A percentile compares a stretch with the other conserved stretches of the same genome.
These are phyloP conservation scores for Salix viminalis DNA, from an alignment of 345 rosid species.

Conservation along the genomic window DNA sequence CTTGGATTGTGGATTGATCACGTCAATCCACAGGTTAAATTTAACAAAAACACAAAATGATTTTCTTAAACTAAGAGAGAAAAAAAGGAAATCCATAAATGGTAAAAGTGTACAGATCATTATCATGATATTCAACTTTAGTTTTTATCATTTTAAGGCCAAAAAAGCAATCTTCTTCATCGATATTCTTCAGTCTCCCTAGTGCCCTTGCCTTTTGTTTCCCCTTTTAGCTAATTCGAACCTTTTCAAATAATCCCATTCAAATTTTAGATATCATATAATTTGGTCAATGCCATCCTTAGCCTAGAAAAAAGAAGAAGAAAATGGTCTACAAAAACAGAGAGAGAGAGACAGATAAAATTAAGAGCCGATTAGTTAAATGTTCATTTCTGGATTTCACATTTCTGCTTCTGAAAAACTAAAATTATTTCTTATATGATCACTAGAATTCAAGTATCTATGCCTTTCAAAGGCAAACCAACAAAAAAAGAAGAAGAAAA, in stretches of 20 bases:
- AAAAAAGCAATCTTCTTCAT: slow-evolving; percentile 31
- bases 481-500: neutral
- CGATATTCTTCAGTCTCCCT: slow-evolving; percentile 15
- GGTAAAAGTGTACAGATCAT: slow-evolving; percentile 12
- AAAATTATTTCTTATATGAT: slow-evolving; percentile 12
- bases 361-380: neutral
- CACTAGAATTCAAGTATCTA: slow-evolving; percentile 37
- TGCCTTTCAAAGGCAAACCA: slow-evolving; percentile 25
- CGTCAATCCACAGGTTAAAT: too few relatives aligned
- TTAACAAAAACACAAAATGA: neutral
- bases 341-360: neutral
- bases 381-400: slow-evolving; percentile 12
- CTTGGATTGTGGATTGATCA: too few relatives aligned
- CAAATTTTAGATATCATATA: neutral
- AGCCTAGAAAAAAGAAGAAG: neutral
- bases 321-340: neutral
- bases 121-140: slow-evolving; percentile 29
- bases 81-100: neutral
- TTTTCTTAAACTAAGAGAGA: neutral
- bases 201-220: slow-evolving; percentile 1
- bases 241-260: neutral
- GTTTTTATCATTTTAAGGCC: slow-evolving; percentile 13
- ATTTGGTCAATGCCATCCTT: neutral
- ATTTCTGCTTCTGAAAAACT: slow-evolving; percentile 20
- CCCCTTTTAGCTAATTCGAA: slow-evolving; percentile 12